A percentile compares a stretch with the other conserved stretches of the same genome.
These are phyloP conservation scores for Madurella mycetomatis DNA, from an alignment of 2,329 filamentous ascomycete genomes.

Conservation along the genomic window DNA sequence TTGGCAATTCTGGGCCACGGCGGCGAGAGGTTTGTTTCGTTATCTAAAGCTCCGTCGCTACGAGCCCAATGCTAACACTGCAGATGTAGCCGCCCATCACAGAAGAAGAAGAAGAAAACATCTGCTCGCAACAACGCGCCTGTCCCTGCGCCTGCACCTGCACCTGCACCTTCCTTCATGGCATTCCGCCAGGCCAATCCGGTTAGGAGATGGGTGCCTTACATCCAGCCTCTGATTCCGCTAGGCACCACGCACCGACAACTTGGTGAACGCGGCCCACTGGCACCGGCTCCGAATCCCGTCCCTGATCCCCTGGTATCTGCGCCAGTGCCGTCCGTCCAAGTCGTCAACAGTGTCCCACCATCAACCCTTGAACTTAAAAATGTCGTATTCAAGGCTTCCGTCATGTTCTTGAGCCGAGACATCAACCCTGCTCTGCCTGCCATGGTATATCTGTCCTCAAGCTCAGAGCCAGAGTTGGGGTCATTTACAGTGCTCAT, in stretches of 20 bases:
- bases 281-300: not conserved
- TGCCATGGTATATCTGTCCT: conserved; percentile 8
- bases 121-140: too few relatives aligned
- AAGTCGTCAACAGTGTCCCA: not conserved
- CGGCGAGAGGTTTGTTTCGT: not conserved
- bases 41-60: not conserved
- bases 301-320: not conserved
- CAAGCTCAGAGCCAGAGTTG: not conserved
- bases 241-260: not conserved
- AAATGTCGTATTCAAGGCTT: conserved; percentile 1
- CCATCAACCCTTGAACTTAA: not conserved
- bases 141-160: too few relatives aligned
- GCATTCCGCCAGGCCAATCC: not conserved
- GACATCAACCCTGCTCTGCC: conserved; percentile 1
- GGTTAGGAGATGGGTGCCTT: not conserved
- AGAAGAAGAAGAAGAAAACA: too few relatives aligned
- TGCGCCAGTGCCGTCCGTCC: not conserved
- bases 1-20: not conserved
- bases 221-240: not conserved
- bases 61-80: not conserved
- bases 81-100: not conserved
- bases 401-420: not conserved
- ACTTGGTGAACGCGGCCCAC: not conserved
- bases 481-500: conserved; percentile 9
- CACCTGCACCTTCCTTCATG: not conserved